phyloP scores from a whole-genome alignment of 1,139 yeast species.

The Protomyces lactucae-debilis region DNA sequence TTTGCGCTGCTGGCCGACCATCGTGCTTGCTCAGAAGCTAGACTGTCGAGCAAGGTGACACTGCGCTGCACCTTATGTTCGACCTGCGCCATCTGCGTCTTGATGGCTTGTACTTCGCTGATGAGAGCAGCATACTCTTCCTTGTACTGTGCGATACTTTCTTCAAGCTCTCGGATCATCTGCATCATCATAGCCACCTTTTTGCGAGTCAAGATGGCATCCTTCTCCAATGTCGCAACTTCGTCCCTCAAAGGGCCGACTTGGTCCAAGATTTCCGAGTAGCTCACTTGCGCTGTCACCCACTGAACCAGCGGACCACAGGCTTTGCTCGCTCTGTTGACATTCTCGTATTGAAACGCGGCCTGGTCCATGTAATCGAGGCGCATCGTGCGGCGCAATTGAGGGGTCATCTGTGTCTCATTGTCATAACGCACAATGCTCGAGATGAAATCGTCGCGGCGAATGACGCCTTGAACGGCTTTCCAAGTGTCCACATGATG shows the following conservation, averaged over 20 bases:
- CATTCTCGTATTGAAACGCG: conserved; percentile 66
- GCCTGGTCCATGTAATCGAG: conserved; percentile 55
- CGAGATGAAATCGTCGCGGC: conserved; percentile 83
- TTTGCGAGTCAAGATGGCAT: conserved; percentile 58
- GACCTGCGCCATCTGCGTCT: conserved; percentile 62
- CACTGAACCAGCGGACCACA: conserved; percentile 89
- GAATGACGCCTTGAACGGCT: conserved; percentile 72
- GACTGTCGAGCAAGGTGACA: conserved; percentile 54
- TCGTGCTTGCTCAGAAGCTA: conserved; percentile 65
- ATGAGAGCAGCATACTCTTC: conserved; percentile 65
- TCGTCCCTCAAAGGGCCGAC: conserved; percentile 74
- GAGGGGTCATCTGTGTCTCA: conserved; percentile 53
- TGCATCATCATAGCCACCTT: conserved; percentile 61
- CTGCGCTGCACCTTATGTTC: conserved; percentile 62
- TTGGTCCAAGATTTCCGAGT: conserved; percentile 61
- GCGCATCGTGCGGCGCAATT: conserved; percentile 55
- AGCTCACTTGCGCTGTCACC: conserved; percentile 81
- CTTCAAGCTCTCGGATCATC: conserved; percentile 72
- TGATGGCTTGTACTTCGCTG: conserved; percentile 71
- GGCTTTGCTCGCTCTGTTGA: conserved; percentile 86
- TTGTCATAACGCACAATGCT: conserved; percentile 72
- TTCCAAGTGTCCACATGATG: conserved; percentile 68
- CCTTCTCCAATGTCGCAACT: conserved; percentile 55
- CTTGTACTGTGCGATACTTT: conserved; percentile 63
- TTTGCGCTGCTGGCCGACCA: conserved; percentile 60